phyloP scores from a whole-genome alignment of 306 rosid genomes.

The Cucurbita moschata region DNA sequence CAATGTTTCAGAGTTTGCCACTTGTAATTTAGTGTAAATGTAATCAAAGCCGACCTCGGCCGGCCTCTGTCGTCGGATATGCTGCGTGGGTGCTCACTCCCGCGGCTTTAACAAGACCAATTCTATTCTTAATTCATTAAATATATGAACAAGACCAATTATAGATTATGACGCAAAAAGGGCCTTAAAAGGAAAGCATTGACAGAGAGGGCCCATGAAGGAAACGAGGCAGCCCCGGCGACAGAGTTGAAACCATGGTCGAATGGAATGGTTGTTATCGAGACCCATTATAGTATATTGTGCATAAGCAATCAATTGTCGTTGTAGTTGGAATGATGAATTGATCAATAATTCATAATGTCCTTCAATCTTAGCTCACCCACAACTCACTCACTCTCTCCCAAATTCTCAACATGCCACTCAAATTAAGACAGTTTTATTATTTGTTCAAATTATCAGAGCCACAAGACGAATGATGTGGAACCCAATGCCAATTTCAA shows the following conservation, averaged over 20 bases:
- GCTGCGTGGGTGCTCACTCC: neutral
- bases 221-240: neutral
- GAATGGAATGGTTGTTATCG: conserved; percentile 5
- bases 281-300: neutral
- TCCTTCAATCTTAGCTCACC: neutral
- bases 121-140: neutral
- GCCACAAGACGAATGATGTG: neutral
- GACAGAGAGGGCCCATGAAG: neutral
- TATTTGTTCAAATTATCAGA: neutral
- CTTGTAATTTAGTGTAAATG: neutral
- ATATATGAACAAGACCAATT: too few species aligned
- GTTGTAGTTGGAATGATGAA: conserved; percentile 3
- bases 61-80: conserved; percentile 30
- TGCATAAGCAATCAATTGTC: neutral
- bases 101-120: neutral
- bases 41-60: conserved; percentile 48
- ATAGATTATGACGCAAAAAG: neutral
- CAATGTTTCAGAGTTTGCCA: neutral
- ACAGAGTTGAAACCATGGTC: neutral
- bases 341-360: neutral
- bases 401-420: neutral
- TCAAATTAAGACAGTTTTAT: neutral
- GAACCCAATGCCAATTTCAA: neutral
- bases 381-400: neutral
- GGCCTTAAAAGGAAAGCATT: neutral